A percentile compares a stretch with the other conserved stretches of the same genome.
phyloP scores from a whole-genome alignment of 192 early-diverging fungal genomes.

The Physocladia obscura region DNA sequence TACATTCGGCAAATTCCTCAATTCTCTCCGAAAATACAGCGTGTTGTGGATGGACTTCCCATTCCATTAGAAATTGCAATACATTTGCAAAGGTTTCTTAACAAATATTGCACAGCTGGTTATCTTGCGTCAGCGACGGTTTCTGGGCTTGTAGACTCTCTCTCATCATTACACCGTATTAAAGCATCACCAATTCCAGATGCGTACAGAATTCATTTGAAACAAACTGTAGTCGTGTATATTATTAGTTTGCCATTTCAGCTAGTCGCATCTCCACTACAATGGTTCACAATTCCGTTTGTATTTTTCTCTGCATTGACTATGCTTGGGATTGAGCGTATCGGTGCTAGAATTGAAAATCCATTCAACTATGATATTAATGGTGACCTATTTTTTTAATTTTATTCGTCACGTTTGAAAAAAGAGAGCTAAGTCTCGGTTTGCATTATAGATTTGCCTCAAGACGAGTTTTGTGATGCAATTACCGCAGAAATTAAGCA shows the following conservation, averaged over 20 bases:
- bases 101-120: slow-evolving; percentile 26
- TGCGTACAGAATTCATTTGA: slow-evolving; percentile 86
- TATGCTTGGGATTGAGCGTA: slow-evolving; percentile 82
- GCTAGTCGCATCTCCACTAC: slow-evolving; percentile 48
- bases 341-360: slow-evolving; percentile 93
- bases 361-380: slow-evolving; percentile 70
- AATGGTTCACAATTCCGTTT: slow-evolving; percentile 66
- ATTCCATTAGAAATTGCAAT: slow-evolving; percentile 45
- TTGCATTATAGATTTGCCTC: slow-evolving; percentile 16
- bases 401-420: too few species aligned
- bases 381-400: not conserved
- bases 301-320: slow-evolving; percentile 66
- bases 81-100: slow-evolving; percentile 29
- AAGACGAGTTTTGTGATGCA: slow-evolving; percentile 19
- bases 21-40: not conserved
- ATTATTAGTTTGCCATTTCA: slow-evolving; percentile 83
- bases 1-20: slow-evolving; percentile 59
- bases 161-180: slow-evolving; percentile 77
- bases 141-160: slow-evolving; percentile 33
- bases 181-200: slow-evolving; percentile 80
- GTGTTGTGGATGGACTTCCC: not conserved
- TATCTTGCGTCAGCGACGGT: slow-evolving; percentile 29
- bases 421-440: too few species aligned
- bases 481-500: not conserved
- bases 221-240: slow-evolving; percentile 76